Evolutionary conservation across 148 eudicot genomes (phyloP).

Genomic region (Camellia sinensis): DNA sequence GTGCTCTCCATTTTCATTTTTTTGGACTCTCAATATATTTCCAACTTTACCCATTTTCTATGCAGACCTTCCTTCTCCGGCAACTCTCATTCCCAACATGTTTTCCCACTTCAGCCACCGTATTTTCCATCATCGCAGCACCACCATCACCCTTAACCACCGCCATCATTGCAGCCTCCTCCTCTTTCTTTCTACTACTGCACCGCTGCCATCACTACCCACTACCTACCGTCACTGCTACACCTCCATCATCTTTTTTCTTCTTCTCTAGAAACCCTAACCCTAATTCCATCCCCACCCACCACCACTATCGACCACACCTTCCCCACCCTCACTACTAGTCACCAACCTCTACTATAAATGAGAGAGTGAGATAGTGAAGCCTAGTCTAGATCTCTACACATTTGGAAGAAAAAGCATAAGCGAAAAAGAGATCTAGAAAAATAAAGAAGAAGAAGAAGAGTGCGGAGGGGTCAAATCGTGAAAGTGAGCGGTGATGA

Average conservation of each 20-base stretch:
- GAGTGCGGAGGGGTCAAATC: no score
- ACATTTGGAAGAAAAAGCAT: neutral
- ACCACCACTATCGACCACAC: neutral
- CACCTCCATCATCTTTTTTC: neutral
- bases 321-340: neutral
- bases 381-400: no score
- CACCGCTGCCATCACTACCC: neutral
- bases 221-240: neutral
- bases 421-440: neutral
- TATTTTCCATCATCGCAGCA: neutral
- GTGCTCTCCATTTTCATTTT: no score
- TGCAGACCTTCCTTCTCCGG: neutral
- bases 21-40: neutral
- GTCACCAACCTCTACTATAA: neutral
- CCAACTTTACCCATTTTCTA: neutral
- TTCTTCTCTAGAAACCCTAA: neutral
- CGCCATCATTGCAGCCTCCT: neutral
- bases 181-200: neutral
- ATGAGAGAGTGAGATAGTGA: no score
- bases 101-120: no score
- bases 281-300: neutral
- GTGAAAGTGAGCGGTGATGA: neutral
- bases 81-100: neutral
- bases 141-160: neutral
- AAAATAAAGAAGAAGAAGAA: no score